Conservation (phyloP, 2,329 filamentous ascomycete species). For the Akanthomyces lecanii region DNA sequence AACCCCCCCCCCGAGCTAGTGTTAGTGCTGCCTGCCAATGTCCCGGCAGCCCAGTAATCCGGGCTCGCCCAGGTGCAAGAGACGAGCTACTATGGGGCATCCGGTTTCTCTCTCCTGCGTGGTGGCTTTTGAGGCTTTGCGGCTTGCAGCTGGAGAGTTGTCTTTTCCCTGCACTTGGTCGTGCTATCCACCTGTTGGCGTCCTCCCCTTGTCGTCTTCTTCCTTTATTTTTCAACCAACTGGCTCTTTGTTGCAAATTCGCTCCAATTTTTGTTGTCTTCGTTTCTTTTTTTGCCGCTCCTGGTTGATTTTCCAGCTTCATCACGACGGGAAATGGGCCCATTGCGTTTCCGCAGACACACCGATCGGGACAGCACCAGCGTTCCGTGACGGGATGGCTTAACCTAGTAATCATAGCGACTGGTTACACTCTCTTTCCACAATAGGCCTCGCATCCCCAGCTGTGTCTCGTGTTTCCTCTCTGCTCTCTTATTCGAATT, state of each 20-base stretch:
- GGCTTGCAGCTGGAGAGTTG: constrained; percentile 5
- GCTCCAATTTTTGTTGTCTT: neutral
- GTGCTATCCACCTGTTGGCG: constrained; percentile 1
- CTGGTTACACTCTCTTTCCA: neutral
- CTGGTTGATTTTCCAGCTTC: neutral
- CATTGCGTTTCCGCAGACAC: neutral
- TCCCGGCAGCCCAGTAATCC: neutral
- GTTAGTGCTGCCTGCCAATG: neutral
- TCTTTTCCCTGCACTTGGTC: neutral
- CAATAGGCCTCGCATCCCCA: neutral
- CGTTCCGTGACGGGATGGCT: neutral
- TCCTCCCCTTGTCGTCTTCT: neutral
- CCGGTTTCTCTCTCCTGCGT: neutral
- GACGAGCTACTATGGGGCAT: neutral
- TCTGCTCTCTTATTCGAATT: neutral
- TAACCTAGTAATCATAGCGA: neutral
- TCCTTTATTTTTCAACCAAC: neutral
- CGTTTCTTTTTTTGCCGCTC: neutral
- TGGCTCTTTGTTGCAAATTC: neutral
- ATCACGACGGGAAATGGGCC: neutral
- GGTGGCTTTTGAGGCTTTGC: constrained; percentile 13
- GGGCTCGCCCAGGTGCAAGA: neutral
- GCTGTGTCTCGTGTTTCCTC: neutral
- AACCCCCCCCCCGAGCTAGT: neutral
- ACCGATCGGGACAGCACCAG: neutral